Evolutionary conservation across 2,329 filamentous ascomycete genomes (phyloP), one percentile per base, ranked within the genome.

Genomic region (Talaromyces sp.): DNA sequence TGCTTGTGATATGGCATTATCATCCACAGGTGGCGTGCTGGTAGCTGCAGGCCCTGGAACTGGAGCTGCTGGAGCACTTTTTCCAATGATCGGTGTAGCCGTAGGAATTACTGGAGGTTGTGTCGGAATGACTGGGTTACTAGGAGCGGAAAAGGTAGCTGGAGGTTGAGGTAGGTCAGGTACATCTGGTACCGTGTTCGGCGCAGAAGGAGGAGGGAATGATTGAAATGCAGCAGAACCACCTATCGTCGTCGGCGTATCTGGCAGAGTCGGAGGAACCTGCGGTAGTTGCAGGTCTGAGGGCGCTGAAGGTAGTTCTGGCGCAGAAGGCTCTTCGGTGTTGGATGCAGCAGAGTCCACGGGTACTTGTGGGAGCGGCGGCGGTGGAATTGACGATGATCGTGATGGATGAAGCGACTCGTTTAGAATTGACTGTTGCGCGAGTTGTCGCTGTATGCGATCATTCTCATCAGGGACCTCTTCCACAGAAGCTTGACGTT

Each of bases 1-100:
- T 4, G 95, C 93, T 68, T 88, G 84, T 39, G 85, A 80, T 39
- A 97, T 88, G 0, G 89, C 82, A 62, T 92, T 88, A 65, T 96
- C 91, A 11, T 89, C 83, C 5, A 81, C 68, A 6, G 70, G 68
- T 53, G 66, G 65, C 55, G 67, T 33, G 71, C 64, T 33, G 13
- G 64, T 59, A 58, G 68, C 66, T 6, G 68, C 63, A 57, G 66
- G 56, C 62, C 67, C 59, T 58, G 64, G 30, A 64, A 64, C 52
- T 19, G 56, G 30, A 25, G 64, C 62, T 53, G 64, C 63, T 56
- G 64, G 68, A 53, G 68, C 61, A 54, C 64, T 27, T 22, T 36
- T 33, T 19, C 42, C 15, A 17, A 30, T 22, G 15, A 63, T 25
- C 28, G 70, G 65, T 11, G 74, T 68, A n/a, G 70, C 69, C 17